Conservation (phyloP, 257 asterid species). For the Solanum pinnatisectum region DNA sequence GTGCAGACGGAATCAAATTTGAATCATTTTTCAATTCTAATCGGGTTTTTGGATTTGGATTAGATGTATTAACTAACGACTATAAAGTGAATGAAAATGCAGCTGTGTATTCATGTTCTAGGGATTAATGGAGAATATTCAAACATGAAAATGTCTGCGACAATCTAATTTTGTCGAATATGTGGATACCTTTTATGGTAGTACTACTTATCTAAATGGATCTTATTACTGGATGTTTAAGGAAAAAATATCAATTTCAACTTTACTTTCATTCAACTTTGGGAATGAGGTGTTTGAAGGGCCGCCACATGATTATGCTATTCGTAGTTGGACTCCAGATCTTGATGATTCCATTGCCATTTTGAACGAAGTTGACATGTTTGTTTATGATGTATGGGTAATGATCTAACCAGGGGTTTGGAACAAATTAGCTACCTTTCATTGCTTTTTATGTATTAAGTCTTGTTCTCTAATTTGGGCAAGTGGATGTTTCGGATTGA, state of each 20-base stretch:
- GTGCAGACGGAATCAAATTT: neutral
- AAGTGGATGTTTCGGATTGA: neutral
- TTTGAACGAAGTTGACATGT: neutral
- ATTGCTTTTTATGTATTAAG: neutral
- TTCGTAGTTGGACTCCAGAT: neutral
- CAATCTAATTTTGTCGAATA: accelerated
- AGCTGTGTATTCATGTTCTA: neutral
- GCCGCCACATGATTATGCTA: neutral
- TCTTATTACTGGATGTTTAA: neutral
- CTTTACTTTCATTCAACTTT: neutral
- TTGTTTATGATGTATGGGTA: neutral
- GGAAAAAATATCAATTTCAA: neutral
- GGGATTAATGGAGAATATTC: neutral
- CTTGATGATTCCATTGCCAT: neutral
- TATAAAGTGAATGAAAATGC: neutral
- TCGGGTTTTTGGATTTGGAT: neutral
- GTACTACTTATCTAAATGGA: neutral
- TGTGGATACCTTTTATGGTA: neutral
- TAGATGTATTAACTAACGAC: neutral
- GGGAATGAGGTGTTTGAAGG: neutral
- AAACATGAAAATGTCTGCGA: neutral
- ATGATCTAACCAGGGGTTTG: neutral
- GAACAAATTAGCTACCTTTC: neutral
- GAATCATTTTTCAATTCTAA: neutral
- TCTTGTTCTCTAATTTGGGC: neutral